Base-by-base conservation (phyloP, 805 yeast genomes). In the Ogataea parapolymorpha region DNA sequence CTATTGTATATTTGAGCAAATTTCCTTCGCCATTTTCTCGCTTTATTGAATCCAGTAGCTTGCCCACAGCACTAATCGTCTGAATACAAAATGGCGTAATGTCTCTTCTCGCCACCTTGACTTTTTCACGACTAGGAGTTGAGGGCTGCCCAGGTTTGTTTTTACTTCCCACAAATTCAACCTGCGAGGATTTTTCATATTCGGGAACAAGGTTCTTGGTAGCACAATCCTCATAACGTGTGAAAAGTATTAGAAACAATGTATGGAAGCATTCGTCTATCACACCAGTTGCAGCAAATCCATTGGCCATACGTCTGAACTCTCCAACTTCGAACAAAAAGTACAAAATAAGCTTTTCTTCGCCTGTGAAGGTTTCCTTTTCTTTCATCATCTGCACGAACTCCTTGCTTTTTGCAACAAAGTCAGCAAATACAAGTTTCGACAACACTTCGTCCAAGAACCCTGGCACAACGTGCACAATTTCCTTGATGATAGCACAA, bases 261-360 rank as follows among this genome's bases (percentile, higher is more conserved):
- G 82, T 73, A 26, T 80, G 79, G 45, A 77, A 77, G 0, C 86
- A 75, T 47, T 86, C 93, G 59, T 86, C 95, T 40, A 85, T 75
- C 26, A 74, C 60, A 0, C 87, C 78, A 0, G 93, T 84, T 3
- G 93, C 79, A 0, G 89, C 91, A 58, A 81, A 82, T 0, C 95
- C 95, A 56, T 82, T 85, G 45, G 88, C 86, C 63, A 83, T 71
- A 44, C 82, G 74, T 47, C 86, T 71, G 52, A 85, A 69, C 36
- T 82, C 90, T 12, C 72, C 67, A 8, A 77, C 56, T 16, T 80
- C 80, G 41, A 61, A 63, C 11, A 84, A 54, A 26, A 74, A 64
- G 35, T 73, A 68, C 2, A 79, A 51, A 14, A 64, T 52, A 2
- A 67, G 58, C 20, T 68, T 61, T 20, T 71, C 65, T 3, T 64